phyloP scores from a whole-genome alignment of 202 grass and related monocot species.

The Schoenoplectus tabernaemontani region DNA sequence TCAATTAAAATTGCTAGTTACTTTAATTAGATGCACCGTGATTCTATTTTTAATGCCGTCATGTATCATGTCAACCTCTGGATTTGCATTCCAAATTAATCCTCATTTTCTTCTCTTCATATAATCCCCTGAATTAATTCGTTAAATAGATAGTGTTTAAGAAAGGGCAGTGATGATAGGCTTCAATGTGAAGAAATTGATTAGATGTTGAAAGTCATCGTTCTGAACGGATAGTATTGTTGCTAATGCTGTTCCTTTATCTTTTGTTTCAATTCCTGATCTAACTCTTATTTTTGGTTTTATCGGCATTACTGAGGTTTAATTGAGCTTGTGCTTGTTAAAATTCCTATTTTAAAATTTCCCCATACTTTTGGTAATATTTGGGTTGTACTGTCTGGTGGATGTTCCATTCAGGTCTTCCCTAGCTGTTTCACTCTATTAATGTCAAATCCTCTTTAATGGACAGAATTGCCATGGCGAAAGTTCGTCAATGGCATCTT shows the following conservation, averaged over 20 bases:
- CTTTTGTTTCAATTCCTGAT: neutral
- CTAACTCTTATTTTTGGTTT: neutral
- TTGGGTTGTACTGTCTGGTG: neutral
- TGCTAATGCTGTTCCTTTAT: neutral
- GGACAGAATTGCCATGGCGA: conserved; percentile 28
- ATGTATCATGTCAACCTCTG: neutral
- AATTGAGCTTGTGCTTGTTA: neutral
- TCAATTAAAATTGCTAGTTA: neutral
- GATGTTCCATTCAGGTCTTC: neutral
- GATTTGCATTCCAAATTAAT: neutral
- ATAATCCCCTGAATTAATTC: neutral
- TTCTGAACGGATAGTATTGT: neutral
- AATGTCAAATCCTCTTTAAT: conserved; percentile 6
- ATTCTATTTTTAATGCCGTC: neutral
- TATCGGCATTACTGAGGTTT: neutral
- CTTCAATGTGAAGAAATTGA: neutral
- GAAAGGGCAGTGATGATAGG: neutral
- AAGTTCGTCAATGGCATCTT: conserved; percentile 19
- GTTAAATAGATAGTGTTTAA: neutral
- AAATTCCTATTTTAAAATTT: neutral
- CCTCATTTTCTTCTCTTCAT: neutral
- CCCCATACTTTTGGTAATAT: neutral
- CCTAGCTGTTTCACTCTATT: neutral
- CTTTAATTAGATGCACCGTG: neutral
- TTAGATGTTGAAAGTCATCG: neutral